phyloP scores from a whole-genome alignment of 805 yeast species.

The Hanseniaspora taiwanica region DNA sequence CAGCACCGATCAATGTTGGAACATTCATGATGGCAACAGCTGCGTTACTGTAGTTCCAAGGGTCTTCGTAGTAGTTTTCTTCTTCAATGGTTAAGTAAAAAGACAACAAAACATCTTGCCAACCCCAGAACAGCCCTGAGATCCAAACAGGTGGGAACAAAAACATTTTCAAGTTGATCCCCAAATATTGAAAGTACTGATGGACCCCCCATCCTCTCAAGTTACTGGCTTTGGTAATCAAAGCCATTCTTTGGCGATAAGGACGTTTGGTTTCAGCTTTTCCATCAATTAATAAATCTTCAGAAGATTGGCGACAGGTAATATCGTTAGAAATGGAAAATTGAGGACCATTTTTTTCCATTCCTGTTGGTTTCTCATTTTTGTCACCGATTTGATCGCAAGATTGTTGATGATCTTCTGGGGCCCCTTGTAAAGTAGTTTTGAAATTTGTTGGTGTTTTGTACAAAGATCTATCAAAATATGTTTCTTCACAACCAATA shows the following conservation, averaged over 20 bases:
- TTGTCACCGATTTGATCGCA: background rate
- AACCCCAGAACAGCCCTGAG: constrained; percentile 69
- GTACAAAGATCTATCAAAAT: constrained; percentile 40
- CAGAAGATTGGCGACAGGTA: background rate
- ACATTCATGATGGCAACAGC: constrained; percentile 68
- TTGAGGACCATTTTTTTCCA: background rate
- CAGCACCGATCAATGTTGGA: constrained; percentile 54
- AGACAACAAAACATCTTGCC: constrained; percentile 64
- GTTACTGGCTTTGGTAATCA: constrained; percentile 45
- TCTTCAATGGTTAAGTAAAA: constrained; percentile 67
- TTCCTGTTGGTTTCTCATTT: background rate
- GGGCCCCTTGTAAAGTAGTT: constrained; percentile 3
- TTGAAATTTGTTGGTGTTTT: constrained; percentile 20
- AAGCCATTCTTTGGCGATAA: constrained; percentile 33
- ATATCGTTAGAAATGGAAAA: background rate
- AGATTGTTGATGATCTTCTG: background rate
- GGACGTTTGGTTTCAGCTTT: constrained; percentile 28
- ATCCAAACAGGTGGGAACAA: constrained; percentile 51
- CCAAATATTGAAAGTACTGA: constrained; percentile 45
- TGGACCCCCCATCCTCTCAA: constrained; percentile 50
- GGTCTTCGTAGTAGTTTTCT: constrained; percentile 47
- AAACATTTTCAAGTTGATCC: constrained; percentile 40
- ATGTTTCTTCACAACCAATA: constrained; percentile 60
- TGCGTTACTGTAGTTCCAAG: constrained; percentile 50
- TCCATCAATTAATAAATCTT: constrained; percentile 24